Percentiles rank a stretch among this genome's conserved stretches.
Conservation (phyloP, 2,329 filamentous ascomycete species). For the Trichoderma sp. region DNA sequence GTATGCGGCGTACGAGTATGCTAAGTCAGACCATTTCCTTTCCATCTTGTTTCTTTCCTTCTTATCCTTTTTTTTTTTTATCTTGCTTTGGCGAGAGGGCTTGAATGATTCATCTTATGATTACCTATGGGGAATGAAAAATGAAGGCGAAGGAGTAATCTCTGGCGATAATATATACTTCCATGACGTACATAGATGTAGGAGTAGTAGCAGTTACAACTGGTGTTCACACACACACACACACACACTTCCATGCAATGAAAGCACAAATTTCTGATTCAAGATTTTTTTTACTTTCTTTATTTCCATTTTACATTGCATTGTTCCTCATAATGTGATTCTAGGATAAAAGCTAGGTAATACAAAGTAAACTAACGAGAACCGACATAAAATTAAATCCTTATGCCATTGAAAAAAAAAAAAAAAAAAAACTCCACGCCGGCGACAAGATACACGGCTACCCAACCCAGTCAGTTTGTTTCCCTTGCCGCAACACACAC, state of each 20-base stretch:
- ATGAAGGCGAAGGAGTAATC: neutral
- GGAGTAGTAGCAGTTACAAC: neutral
- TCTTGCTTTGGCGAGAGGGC: slow-evolving; percentile 3
- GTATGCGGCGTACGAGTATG: slow-evolving; percentile 75
- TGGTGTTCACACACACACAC: slow-evolving; percentile 19
- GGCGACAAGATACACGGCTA: slow-evolving; percentile 4
- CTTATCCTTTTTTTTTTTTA: neutral
- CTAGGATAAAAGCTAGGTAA: slow-evolving; percentile 16
- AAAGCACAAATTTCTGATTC: neutral
- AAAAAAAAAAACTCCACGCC: slow-evolving; percentile 24
- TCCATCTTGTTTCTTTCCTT: neutral
- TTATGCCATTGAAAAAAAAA: slow-evolving; percentile 26
- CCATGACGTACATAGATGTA: slow-evolving; percentile 12
- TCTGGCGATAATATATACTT: slow-evolving; percentile 4
- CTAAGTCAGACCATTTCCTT: slow-evolving; percentile 35
- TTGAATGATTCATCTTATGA: neutral
- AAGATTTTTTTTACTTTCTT: neutral
- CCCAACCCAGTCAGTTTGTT: neutral
- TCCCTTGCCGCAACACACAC: neutral
- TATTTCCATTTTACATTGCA: neutral
- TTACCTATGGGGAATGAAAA: neutral
- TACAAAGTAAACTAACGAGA: slow-evolving; percentile 3
- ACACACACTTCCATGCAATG: neutral
- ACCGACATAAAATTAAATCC: slow-evolving; percentile 26
- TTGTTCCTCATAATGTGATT: neutral